These are phyloP conservation scores for Penicillium sp. DNA, from an alignment of 2,329 filamentous ascomycete genomes.

Conservation along the genomic window DNA sequence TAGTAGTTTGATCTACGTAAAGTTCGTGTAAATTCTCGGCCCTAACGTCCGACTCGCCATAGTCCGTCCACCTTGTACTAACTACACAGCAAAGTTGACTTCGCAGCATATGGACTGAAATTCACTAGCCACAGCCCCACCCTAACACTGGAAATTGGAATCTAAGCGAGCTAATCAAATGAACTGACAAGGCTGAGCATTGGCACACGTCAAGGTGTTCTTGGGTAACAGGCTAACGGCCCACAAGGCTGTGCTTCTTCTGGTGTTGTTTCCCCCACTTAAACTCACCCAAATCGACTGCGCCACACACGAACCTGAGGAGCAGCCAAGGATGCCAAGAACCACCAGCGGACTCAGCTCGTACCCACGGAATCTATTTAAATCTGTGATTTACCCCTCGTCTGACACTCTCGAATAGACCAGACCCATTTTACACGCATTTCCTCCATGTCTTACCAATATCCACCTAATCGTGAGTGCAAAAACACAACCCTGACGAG, in stretches of 20 bases:
- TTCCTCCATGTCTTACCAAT: constrained; percentile 36
- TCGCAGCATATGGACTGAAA: not conserved
- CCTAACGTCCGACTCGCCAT: not conserved
- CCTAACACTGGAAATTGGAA: not conserved
- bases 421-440: too few species aligned
- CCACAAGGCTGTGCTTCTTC: constrained; percentile 27
- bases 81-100: not conserved
- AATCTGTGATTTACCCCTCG: constrained; percentile 6
- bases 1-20: too few species aligned
- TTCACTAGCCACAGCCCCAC: constrained; percentile 5
- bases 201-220: constrained; percentile 24
- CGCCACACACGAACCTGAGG: constrained; percentile 26
- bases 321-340: not conserved
- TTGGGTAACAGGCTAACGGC: constrained; percentile 8
- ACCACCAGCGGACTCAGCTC: not conserved
- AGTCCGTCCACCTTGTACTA: not conserved
- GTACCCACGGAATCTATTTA: constrained; percentile 9
- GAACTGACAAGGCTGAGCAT: constrained; percentile 3
- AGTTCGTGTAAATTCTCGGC: not conserved
- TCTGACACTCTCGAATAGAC: not conserved
- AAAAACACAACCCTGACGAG: not conserved
- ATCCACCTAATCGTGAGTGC: constrained; percentile 33
- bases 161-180: not conserved
- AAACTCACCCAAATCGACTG: constrained; percentile 20
- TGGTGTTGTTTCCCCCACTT: constrained; percentile 1